Evolutionary conservation across 2,329 filamentous ascomycete genomes (phyloP), one percentile per base, ranked within the genome.

Genomic region (Diaporthe citriasiana): DNA sequence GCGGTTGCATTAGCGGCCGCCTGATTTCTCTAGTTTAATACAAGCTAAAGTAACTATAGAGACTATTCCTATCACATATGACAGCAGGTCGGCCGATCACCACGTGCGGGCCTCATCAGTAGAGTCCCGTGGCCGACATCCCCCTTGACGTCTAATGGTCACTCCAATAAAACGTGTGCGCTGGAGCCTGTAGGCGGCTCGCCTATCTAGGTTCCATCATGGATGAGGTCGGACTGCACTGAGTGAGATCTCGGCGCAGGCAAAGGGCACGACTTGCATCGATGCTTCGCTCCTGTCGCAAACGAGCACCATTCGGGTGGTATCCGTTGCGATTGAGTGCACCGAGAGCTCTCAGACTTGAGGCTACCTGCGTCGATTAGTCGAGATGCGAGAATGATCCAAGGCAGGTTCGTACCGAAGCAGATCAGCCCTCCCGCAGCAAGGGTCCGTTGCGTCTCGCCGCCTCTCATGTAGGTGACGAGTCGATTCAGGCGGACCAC

Each of bases 321-420:
- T 51, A 30, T 42, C 70, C 55, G 60, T 38, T 30, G n/a, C 42
- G 70, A 66, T 27, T 47, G 17, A 4, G 38, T 7, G 45, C 35
- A 27, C 33, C 15, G 17, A 56, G n/a, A 27, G 38, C 30, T 73
- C 47, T 55, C 30, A 66, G 56, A 70, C 73, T 68, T 42, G 38
- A 70, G 71, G 73, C 73, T 73, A 73, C 71, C 56, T 75, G 73
- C 71, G 53, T 70, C 70, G n/a, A 50, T 57, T 42, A 53, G 73
- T 55, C 56, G 65, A 75, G 73, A 73, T 73, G 56, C 19, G 63
- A 59, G 68, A 70, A 57, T 19, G 72, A 47, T 68, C 70, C 47
- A 53, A 22, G 59, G 70, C 56, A 60, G 63, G 68, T 70, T 57
- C 65, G 33, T 60, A 68, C 50, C 71, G 40, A 75, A 55, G 17